Evolutionary conservation across 805 yeast genomes (phyloP).

Genomic region (Starmerella floris): DNA sequence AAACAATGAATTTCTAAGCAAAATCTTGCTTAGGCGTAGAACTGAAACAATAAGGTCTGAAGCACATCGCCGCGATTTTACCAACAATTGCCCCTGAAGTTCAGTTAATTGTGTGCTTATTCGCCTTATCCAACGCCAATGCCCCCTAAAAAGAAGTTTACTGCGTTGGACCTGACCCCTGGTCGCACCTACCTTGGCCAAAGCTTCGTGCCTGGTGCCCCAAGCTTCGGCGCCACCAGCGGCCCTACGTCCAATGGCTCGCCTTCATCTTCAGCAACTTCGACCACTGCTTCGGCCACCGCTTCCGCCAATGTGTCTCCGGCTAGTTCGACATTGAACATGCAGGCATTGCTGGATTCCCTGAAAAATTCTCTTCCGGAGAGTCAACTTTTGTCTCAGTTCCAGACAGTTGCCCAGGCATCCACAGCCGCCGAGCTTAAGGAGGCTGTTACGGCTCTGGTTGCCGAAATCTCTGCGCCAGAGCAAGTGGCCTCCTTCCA

Average conservation of each 20-base stretch:
- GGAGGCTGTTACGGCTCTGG: conserved; percentile 41
- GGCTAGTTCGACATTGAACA: conserved; percentile 36
- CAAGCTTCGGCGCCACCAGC: too few species aligned
- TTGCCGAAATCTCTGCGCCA: conserved; percentile 38
- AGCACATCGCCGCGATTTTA: too few species aligned
- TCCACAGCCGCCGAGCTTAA: conserved; percentile 43
- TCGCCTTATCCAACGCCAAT: too few species aligned
- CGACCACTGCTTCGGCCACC: conserved; percentile 22
- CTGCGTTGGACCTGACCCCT: conserved; percentile 16
- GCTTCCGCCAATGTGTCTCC: conserved; percentile 38
- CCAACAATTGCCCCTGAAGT: too few species aligned
- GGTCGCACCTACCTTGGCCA: conserved; percentile 11
- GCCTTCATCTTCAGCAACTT: neutral
- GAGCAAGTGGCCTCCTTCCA: conserved; percentile 49
- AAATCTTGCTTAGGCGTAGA: too few species aligned
- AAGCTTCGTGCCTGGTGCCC: conserved; percentile 14
- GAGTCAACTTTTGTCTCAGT: conserved; percentile 51
- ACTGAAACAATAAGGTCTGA: too few species aligned
- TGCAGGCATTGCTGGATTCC: conserved; percentile 62
- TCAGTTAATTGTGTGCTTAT: too few species aligned
- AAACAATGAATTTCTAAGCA: too few species aligned
- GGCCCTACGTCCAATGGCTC: neutral
- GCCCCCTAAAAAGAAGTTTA: conserved; percentile 21
- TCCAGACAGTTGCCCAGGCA: conserved; percentile 41
- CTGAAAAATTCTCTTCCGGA: conserved; percentile 44